Percentiles rank a stretch among this genome's conserved stretches.
These are phyloP conservation scores for Candolleomyces eurysporus DNA, from an alignment of 768 basidiomycete genomes.

Conservation along the genomic window DNA sequence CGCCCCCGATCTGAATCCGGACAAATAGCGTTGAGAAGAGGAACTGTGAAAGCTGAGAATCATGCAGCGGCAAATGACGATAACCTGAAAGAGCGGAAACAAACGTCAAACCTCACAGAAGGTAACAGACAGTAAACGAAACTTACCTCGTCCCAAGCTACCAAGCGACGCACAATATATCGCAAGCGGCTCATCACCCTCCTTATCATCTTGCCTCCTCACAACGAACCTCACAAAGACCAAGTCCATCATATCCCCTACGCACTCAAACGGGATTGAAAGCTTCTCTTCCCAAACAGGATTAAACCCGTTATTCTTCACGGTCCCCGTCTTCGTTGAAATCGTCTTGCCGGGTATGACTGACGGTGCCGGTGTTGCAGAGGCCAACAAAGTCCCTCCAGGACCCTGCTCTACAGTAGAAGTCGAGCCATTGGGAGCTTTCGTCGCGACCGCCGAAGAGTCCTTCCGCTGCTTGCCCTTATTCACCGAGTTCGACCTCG, in stretches of 20 bases:
- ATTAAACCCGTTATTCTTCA: slow-evolving; percentile 93
- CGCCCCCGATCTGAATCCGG: slow-evolving; percentile 31
- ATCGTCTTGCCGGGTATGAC: slow-evolving; percentile 36
- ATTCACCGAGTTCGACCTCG: not conserved
- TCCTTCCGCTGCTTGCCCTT: not conserved
- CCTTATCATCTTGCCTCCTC: slow-evolving; percentile 54
- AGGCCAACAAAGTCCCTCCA: not conserved
- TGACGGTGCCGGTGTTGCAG: slow-evolving; percentile 3
- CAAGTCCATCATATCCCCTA: slow-evolving; percentile 75
- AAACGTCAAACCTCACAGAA: not conserved
- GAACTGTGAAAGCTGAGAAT: slow-evolving; percentile 83
- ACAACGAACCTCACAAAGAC: slow-evolving; percentile 85
- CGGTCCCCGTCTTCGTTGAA: slow-evolving; percentile 57
- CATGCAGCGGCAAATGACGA: slow-evolving; percentile 91
- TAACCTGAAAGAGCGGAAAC: slow-evolving; percentile 49
- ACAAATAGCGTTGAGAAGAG: slow-evolving; percentile 95
- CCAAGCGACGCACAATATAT: slow-evolving; percentile 76
- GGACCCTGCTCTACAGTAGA: not conserved
- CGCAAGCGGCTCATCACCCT: slow-evolving; percentile 67
- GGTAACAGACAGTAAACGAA: not conserved
- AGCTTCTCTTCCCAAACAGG: slow-evolving; percentile 83
- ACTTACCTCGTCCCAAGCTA: slow-evolving; percentile 68
- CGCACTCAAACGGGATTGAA: slow-evolving; percentile 70
- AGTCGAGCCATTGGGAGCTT: not conserved
- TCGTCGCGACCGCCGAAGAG: not conserved